Evolutionary conservation across 495 filamentous ascomycete genomes (phyloP).

Genomic region (Rhypophila decipiens): DNA sequence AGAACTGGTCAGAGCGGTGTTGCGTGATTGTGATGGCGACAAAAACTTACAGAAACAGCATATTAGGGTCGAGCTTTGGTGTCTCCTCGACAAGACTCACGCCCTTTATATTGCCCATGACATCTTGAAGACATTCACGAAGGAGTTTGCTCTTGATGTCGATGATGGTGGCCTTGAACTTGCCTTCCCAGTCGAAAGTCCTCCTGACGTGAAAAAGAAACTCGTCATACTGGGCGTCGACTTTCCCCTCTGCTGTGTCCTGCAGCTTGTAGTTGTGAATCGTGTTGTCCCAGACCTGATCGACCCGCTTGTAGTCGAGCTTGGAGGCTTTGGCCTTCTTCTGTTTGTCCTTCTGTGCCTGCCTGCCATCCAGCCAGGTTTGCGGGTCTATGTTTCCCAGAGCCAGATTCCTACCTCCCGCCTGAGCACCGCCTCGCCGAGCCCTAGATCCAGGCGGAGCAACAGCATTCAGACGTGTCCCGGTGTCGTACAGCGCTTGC

Average conservation of each 20-base stretch:
- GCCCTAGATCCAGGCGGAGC: neutral
- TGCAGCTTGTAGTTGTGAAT: slow-evolving; percentile 80
- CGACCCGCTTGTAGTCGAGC: slow-evolving; percentile 79
- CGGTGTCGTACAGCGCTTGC: slow-evolving; percentile 9
- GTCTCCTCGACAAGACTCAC: slow-evolving; percentile 76
- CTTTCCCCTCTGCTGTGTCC: slow-evolving; percentile 66
- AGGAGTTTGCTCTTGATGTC: slow-evolving; percentile 83
- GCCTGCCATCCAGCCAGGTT: slow-evolving; percentile 31
- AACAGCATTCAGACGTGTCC: slow-evolving; percentile 2
- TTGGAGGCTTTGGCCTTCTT: slow-evolving; percentile 47
- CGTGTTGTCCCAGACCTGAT: slow-evolving; percentile 73
- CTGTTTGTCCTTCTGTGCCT: slow-evolving; percentile 44
- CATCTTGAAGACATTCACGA: slow-evolving; percentile 62
- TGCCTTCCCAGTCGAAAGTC: slow-evolving; percentile 83
- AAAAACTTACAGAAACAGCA: slow-evolving; percentile 61
- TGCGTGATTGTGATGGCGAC: neutral
- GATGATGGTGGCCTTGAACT: slow-evolving; percentile 68
- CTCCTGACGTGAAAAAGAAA: slow-evolving; percentile 84
- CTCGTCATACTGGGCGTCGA: slow-evolving; percentile 72
- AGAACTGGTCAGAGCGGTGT: slow-evolving; percentile 4
- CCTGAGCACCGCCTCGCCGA: slow-evolving; percentile 5
- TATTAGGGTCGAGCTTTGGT: slow-evolving; percentile 74
- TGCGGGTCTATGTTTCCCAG: slow-evolving; percentile 15
- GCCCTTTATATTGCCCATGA: slow-evolving; percentile 78
- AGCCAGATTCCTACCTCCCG: slow-evolving; percentile 5